phyloP scores from a whole-genome alignment of 257 asterid species.

The Penstemon newberryi region DNA sequence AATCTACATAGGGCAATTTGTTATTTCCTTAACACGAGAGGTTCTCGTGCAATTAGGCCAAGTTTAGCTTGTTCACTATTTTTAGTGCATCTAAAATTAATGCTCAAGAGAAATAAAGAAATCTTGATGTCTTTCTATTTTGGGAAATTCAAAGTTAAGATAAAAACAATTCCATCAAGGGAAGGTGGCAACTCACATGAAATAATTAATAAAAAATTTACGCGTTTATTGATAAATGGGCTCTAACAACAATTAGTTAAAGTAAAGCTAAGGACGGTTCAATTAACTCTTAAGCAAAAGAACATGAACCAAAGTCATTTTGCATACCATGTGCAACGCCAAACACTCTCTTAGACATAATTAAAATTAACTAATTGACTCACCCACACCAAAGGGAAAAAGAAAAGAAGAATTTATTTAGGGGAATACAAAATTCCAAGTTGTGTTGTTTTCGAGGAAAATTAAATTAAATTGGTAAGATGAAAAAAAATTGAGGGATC shows the following conservation, averaged over 20 bases:
- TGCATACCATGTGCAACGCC: slow-evolving; percentile 26
- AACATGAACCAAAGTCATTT: not conserved
- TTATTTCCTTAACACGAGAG: too few relatives aligned
- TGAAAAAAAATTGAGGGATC: not conserved
- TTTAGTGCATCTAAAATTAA: too few relatives aligned
- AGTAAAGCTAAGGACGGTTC: slow-evolving; percentile 18
- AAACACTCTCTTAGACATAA: not conserved
- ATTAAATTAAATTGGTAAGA: too few relatives aligned
- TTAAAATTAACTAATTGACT: too few relatives aligned
- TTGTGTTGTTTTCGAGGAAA: slow-evolving; percentile 1
- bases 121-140: too few relatives aligned
- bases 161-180: not conserved
- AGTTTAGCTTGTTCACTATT: too few relatives aligned
- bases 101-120: too few relatives aligned
- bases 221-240: not conserved
- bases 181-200: not conserved
- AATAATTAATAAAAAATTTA: not conserved
- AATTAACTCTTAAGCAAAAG: slow-evolving; percentile 26
- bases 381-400: too few relatives aligned
- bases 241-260: not conserved
- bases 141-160: too few relatives aligned
- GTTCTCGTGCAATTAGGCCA: too few relatives aligned
- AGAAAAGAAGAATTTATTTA: not conserved
- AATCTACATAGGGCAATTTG: too few relatives aligned
- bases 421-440: not conserved